phyloP scores from a whole-genome alignment of 164 flowering plant species.

The Magnolia sinica region DNA sequence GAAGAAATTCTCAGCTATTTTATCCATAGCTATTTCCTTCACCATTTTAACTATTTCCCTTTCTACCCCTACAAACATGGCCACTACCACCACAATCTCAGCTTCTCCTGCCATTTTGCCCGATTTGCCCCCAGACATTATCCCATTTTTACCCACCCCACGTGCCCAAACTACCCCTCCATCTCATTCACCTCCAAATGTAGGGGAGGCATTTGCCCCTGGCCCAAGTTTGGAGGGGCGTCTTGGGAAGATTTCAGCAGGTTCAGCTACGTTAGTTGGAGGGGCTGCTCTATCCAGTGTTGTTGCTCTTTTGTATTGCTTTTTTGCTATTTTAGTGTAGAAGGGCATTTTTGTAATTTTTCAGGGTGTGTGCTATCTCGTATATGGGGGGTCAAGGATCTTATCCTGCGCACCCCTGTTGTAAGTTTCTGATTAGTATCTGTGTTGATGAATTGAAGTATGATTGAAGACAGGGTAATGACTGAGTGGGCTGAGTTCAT shows the following conservation, averaged over 20 bases:
- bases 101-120: constrained; percentile 7
- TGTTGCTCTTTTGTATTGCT: neutral
- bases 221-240: neutral
- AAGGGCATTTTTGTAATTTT: no score
- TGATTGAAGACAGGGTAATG: no score
- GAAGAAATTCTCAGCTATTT: neutral
- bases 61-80: neutral
- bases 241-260: neutral
- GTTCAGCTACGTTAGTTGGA: neutral
- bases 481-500: no score
- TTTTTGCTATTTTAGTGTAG: neutral
- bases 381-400: no score
- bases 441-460: no score
- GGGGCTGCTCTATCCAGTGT: neutral
- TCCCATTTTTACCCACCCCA: constrained; percentile 1
- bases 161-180: neutral
- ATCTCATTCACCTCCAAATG: neutral
- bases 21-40: constrained; percentile 1
- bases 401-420: no score
- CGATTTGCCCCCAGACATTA: constrained; percentile 2
- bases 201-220: constrained; percentile 2
- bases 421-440: no score
- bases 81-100: neutral
- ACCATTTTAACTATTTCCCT: neutral
- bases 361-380: no score